These are phyloP conservation scores for Boletellus ananiceps DNA, from an alignment of 768 basidiomycete genomes.

Conservation along the genomic window DNA sequence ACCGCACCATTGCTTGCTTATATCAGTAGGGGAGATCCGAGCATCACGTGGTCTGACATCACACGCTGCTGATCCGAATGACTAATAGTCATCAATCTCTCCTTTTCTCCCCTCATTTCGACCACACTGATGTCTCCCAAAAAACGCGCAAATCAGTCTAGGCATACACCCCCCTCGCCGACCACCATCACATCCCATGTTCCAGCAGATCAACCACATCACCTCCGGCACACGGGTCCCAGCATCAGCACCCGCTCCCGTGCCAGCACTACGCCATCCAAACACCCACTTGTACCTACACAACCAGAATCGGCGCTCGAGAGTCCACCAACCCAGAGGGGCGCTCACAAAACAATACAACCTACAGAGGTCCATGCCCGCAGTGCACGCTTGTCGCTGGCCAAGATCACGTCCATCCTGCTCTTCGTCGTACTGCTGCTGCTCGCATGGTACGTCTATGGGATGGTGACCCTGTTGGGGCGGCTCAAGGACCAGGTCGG, in stretches of 20 bases:
- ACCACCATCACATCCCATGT: constrained; percentile 6
- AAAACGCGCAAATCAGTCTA: constrained; percentile 14
- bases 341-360: neutral
- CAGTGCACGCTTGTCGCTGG: constrained; percentile 2
- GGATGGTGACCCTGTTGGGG: constrained; percentile 40
- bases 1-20: neutral
- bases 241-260: constrained; percentile 9
- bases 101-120: neutral
- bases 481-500: constrained; percentile 48
- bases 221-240: constrained; percentile 17
- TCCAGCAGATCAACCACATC: constrained; percentile 11
- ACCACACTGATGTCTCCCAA: constrained; percentile 13
- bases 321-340: neutral
- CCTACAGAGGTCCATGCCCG: constrained; percentile 4
- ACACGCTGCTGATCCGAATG: neutral
- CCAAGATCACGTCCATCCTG: constrained; percentile 48
- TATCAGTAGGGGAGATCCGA: neutral
- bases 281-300: neutral
- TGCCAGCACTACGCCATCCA: neutral
- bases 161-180: constrained; percentile 6
- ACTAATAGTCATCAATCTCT: neutral
- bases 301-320: neutral
- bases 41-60: constrained; percentile 21
- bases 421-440: constrained; percentile 39
- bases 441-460: constrained; percentile 49